Evolutionary conservation across 805 yeast genomes (phyloP).

Genomic region (Priceomyces medius): DNA sequence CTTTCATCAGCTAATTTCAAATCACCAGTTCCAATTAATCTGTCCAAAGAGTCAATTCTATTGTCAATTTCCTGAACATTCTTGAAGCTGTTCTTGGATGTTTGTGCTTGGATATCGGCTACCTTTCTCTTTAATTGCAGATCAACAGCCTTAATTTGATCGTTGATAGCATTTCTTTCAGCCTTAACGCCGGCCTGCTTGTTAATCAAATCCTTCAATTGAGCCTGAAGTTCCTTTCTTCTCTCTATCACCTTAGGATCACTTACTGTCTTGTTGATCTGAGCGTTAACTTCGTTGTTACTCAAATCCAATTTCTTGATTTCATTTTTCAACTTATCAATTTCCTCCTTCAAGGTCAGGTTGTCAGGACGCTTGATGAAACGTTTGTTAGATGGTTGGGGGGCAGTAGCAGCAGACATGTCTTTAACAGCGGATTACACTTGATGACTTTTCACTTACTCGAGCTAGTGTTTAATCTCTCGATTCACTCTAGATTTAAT

Average conservation of each 20-base stretch:
- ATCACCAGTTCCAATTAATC: constrained; percentile 70
- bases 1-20: constrained; percentile 90
- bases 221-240: constrained; percentile 32
- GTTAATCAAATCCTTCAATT: constrained; percentile 42
- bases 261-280: constrained; percentile 45
- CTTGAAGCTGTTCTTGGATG: constrained; percentile 69
- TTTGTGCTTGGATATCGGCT: constrained; percentile 67
- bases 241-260: constrained; percentile 30
- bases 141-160: constrained; percentile 72
- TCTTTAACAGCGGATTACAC: constrained; percentile 1
- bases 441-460: background rate
- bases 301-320: constrained; percentile 61
- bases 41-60: constrained; percentile 66
- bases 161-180: constrained; percentile 53
- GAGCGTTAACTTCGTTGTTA: constrained; percentile 51
- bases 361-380: constrained; percentile 76
- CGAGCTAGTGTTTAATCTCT: constrained; percentile 1
- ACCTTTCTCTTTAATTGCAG: constrained; percentile 69
- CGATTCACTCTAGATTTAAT: background rate
- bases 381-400: constrained; percentile 37
- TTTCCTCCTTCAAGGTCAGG: constrained; percentile 56
- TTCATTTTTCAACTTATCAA: constrained; percentile 56
- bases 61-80: constrained; percentile 66
- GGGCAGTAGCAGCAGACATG: constrained; percentile 13
- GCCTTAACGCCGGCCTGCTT: constrained; percentile 50